Base-by-base conservation (phyloP, 768 basidiomycete species). In the Agrocybe pediades region DNA sequence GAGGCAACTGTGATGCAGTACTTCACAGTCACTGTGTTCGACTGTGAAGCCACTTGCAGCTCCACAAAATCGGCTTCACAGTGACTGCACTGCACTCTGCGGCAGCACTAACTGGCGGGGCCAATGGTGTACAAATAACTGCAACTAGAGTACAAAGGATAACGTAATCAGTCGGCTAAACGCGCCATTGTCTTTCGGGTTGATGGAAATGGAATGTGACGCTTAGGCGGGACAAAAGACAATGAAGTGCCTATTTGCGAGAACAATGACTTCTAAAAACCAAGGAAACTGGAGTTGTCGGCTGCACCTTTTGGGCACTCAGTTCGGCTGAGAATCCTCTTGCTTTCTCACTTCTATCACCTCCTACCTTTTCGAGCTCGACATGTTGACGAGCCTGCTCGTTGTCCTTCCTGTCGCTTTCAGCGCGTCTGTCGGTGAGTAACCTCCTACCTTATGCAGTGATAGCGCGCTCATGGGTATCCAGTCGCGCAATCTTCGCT, bases 401-500 rank as follows among this genome's bases (percentile, higher is more conserved):
- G 55, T 30, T 15, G 15, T 67, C 62, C 49, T 72, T 55, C 66
- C 59, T 53, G 46, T 72, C 57, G 53, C 64, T 58, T 61, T 72
- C 47, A 55, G 62, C 57, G 67, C 65, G 57, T 65, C 63, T 66
- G 73, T 68, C 65, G 67, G 77, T 77, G 62, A 67, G 76, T 68
- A 9, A 5, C 19, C n/a, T 6, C 36, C 47, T 44, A 24, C 33
- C 19, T 30, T 43, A 26, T 40, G n/a, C 23, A 24, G n/a, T 21
- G 19, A 53, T 53, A 29, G 41, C 51, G 16, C 56, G 50, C 27
- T 61, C 23, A 56, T 52, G 23, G 33, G 46, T 3, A 26, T 24
- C 8, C 45, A 84, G 82, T 75, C 65, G 85, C 86, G 54, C 83
- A 86, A 69, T 71, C 75, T 72, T 77, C 78, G 71, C 75, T 70